A percentile compares a stretch with the other conserved stretches of the same genome.
Evolutionary conservation across 495 filamentous ascomycete species (phyloP).

Genomic region (Sabuloglossum arenarium): DNA sequence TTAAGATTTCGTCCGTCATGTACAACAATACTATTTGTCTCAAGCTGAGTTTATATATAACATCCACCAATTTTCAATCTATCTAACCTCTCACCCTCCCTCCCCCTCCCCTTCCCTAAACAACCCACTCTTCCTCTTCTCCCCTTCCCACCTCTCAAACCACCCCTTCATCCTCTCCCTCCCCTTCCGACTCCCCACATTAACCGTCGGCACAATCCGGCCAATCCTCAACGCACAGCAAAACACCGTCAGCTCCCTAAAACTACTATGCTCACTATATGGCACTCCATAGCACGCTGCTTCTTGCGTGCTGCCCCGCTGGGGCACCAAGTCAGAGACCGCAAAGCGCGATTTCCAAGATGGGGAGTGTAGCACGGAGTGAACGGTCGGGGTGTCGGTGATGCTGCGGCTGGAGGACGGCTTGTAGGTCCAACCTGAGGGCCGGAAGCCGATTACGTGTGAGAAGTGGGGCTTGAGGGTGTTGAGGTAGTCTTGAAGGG

Average conservation of each 20-base stretch:
- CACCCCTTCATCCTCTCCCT: constrained; percentile 77
- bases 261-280: constrained; percentile 87
- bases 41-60: no score
- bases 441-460: constrained; percentile 77
- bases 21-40: no score
- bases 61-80: no score
- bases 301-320: constrained; percentile 55
- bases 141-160: constrained; percentile 72
- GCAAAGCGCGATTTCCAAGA: constrained; percentile 55
- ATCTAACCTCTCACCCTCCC: neutral
- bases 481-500: constrained; percentile 71
- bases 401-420: constrained; percentile 38
- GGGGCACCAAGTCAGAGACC: constrained; percentile 43
- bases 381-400: constrained; percentile 39
- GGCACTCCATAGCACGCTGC: constrained; percentile 78
- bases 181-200: constrained; percentile 51
- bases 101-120: constrained; percentile 17
- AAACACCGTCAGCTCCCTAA: constrained; percentile 85
- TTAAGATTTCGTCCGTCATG: no score
- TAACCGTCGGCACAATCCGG: constrained; percentile 81
- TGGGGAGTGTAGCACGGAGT: constrained; percentile 46
- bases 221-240: constrained; percentile 72
- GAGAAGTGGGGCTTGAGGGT: constrained; percentile 55
- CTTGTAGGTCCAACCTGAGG: constrained; percentile 79
- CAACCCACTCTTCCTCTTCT: constrained; percentile 62